These are phyloP conservation scores for Trichoderma sp. DNA, from an alignment of 2,329 filamentous ascomycete genomes.

Conservation along the genomic window DNA sequence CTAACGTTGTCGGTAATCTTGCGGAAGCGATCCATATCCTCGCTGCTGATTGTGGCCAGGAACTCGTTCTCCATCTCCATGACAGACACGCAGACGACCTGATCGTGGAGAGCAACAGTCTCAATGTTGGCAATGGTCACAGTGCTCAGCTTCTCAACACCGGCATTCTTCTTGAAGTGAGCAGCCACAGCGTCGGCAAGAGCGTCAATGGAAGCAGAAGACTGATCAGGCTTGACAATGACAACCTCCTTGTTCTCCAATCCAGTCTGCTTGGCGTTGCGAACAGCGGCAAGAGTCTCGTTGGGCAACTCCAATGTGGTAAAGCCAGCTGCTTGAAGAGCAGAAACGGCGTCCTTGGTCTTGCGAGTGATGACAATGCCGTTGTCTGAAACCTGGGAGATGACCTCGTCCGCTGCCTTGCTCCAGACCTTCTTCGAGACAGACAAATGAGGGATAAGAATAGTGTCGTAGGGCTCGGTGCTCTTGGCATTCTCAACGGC, in stretches of 20 bases:
- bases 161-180: not conserved
- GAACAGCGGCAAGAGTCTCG: not conserved
- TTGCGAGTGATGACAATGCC: slow-evolving; percentile 9
- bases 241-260: not conserved
- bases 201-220: not conserved
- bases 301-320: not conserved
- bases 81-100: slow-evolving; percentile 7
- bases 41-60: slow-evolving; percentile 9
- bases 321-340: not conserved
- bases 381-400: not conserved
- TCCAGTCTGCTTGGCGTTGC: not conserved
- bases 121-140: not conserved
- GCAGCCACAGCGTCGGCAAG: not conserved
- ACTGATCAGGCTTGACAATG: slow-evolving; percentile 5
- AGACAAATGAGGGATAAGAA: slow-evolving; percentile 11
- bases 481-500: not conserved
- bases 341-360: not conserved
- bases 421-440: slow-evolving; percentile 2
- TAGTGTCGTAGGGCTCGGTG: not conserved
- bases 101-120: not conserved
- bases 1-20: slow-evolving; percentile 7
- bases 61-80: slow-evolving; percentile 16
- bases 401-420: not conserved
- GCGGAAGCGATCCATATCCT: slow-evolving; percentile 16
- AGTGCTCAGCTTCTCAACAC: not conserved